Evolutionary conservation across 257 asterid genomes (phyloP).

Genomic region (Scutellaria barbata): DNA sequence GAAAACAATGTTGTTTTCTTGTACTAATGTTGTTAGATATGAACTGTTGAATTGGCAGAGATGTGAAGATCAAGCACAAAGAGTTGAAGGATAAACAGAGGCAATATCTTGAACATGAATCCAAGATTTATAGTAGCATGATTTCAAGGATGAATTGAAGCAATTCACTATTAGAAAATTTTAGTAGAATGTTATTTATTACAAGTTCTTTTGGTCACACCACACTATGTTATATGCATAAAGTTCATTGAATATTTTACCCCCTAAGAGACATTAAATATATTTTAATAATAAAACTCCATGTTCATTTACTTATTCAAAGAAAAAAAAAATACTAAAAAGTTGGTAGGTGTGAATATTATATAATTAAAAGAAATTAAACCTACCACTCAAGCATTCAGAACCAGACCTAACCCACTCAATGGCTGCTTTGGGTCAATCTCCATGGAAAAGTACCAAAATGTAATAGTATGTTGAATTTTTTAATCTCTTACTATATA

Average conservation of each 20-base stretch:
- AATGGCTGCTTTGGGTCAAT: neutral
- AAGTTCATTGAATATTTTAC: neutral
- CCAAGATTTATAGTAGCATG: conserved; percentile 52
- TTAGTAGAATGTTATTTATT: too few species aligned
- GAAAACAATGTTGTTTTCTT: neutral
- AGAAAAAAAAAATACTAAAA: neutral
- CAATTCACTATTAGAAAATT: too few species aligned
- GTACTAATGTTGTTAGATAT: conserved; percentile 8
- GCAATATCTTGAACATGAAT: conserved; percentile 51
- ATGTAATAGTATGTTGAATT: neutral
- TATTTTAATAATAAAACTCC: neutral
- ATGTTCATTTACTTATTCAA: neutral
- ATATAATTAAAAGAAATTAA: neutral
- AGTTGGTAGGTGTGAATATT: conserved; percentile 19
- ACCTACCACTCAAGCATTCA: conserved; percentile 10
- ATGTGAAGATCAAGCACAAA: conserved; percentile 50
- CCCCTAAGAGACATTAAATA: neutral
- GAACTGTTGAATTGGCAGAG: conserved; percentile 44
- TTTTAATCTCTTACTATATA: too few species aligned
- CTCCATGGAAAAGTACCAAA: neutral
- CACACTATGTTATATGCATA: neutral
- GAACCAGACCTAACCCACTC: conserved; percentile 29
- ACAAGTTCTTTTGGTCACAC: too few species aligned
- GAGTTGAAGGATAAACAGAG: conserved; percentile 54
- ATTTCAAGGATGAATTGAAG: conserved; percentile 46